Evolutionary conservation across 2,329 filamentous ascomycete genomes (phyloP), one percentile per base, ranked within the genome.

Genomic region (Talaromyces atroroseus): DNA sequence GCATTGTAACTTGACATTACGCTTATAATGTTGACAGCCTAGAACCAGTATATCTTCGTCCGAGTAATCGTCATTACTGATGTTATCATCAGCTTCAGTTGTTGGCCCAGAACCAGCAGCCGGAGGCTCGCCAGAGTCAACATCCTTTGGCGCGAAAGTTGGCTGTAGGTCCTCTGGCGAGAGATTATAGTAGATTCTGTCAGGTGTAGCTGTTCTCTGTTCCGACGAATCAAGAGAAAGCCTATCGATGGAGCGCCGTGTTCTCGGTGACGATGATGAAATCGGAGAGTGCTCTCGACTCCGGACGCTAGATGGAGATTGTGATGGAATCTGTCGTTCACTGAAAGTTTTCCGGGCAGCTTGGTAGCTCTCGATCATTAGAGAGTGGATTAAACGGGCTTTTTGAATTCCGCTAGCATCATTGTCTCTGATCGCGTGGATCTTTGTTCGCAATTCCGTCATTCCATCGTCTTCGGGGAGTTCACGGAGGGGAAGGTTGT

Each of bases 1-100:
- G 71, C 94, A 99, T 74, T 99, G 92, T 34, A 97, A 77, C 72
- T 97, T 97, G 64, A 99, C 90, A 65, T 97, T 97, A 61, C 94
- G 85, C 67, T 89, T 90, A 71, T 99, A 99, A 73, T 99, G 94
- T 65, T 87, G 80, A 70, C 94, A 99, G 0, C 94, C 94, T 5
- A 96, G 74, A 29, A 79, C 75, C 2, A 74, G 77, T 21, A 79
- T 79, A 6, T 74, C 70, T 32, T 81, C 78, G 40, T 80, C 70
- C 52, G 80, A 67, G 61, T 82, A 68, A 62, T 82, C 68, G 45
- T 63, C 59, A 42, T 65, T 60, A 23, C 63, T 62, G 2, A 60
- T 54, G 34, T 69, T 66, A 8, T 65, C 59, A 36, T 72, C 69
- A 51, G 60, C 54, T 53, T 46, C 47, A 21, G 20, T 52, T 16